Evolutionary conservation across 495 filamentous ascomycete genomes (phyloP), one percentile per base, ranked within the genome.

Genomic region (Aspergillus olivimuriae): DNA sequence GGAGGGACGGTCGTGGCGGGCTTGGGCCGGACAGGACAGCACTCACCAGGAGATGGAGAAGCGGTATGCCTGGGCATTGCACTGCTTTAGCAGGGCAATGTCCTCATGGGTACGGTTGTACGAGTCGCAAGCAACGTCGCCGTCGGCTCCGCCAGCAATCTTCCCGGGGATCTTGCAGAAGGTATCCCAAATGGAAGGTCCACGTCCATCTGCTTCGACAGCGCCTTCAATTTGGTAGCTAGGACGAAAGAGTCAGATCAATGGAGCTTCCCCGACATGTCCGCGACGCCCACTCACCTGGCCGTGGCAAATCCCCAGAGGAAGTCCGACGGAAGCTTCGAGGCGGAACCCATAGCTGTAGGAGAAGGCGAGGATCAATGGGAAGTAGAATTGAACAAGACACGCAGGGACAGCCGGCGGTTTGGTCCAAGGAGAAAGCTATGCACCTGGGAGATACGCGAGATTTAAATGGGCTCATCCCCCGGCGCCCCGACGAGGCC

Each of bases 261-360:
- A 11, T 15, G 23, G 5, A 18, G 26, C 3, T n/a, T 8, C 4
- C 3, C 9, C 14, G 34, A 12, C n/a, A 33, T 12, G 41, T 20
- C n/a, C 14, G 17, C 6, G 20, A 41, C 39, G 28, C 28, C 1
- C n/a, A 73, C 72, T 63, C 57, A 86, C 82, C 78, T 74, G 48
- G 84, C 84, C 30, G 85, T 91, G 50, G 86, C 84, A 61, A 86
- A 91, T 41, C 84, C 86, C 86, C 86, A 89, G 46, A 86, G 59
- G 59, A 89, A 89, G 58, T 87, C 84, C 39, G 78, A 74, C 33
- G 81, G 82, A 44, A 89, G 71, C 23, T 50, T 23, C 18, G 43
- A 34, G 14, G 53, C 41, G 23, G 61, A 66, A n/a, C 57, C 62
- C 64, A 68, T 68, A 20, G 30, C 56, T 44, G 30, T 22, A 17